A percentile compares a stretch with the other conserved stretches of the same genome.
Evolutionary conservation across 2,329 filamentous ascomycete species (phyloP).

Genomic region (Samsoniella hepiali): DNA sequence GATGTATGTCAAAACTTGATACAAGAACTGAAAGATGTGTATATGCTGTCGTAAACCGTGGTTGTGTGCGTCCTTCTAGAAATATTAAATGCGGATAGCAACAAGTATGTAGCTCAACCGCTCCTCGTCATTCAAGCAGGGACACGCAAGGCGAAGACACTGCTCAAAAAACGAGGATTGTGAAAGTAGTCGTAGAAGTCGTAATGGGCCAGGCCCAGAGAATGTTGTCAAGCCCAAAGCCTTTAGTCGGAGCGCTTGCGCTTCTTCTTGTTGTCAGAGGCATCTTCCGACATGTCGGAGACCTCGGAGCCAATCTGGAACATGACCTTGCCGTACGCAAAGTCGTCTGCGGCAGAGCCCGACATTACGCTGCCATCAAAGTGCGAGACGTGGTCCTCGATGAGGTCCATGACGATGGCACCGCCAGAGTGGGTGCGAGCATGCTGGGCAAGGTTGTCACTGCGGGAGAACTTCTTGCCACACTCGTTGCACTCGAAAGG

Average conservation of each 20-base stretch:
- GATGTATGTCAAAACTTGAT: conserved; percentile 38
- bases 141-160: neutral
- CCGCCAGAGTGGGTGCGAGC: conserved; percentile 88
- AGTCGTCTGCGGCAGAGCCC: conserved; percentile 54
- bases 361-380: conserved; percentile 44
- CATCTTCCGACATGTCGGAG: conserved; percentile 57
- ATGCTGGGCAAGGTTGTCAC: conserved; percentile 95
- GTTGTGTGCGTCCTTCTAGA: conserved; percentile 14
- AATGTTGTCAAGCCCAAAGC: neutral
- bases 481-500: conserved; percentile 97
- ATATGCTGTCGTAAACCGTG: conserved; percentile 19
- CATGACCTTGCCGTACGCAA: conserved; percentile 70
- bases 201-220: conserved; percentile 12
- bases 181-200: conserved; percentile 15
- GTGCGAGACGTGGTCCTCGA: conserved; percentile 63
- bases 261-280: conserved; percentile 50
- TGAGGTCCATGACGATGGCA: conserved; percentile 84
- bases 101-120: neutral
- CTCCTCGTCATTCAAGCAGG: conserved; percentile 1
- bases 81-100: neutral
- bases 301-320: conserved; percentile 77
- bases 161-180: conserved; percentile 1
- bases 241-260: conserved; percentile 72
- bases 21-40: conserved; percentile 42
- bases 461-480: conserved; percentile 98